Evolutionary conservation across 306 rosid genomes (phyloP).

Genomic region (Casuarina equisetifolia): DNA sequence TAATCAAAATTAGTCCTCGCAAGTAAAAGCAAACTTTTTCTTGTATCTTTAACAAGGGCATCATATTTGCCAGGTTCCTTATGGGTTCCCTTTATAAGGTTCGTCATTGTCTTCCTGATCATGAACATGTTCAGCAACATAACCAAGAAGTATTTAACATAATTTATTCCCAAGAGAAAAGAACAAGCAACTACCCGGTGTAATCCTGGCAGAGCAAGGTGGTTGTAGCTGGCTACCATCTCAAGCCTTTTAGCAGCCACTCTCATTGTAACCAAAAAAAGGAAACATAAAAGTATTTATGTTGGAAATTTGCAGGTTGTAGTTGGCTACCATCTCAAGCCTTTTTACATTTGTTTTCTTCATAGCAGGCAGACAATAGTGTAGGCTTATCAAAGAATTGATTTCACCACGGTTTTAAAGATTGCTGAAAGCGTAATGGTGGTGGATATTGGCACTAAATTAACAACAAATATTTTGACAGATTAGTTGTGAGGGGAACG

Average conservation of each 20-base stretch:
- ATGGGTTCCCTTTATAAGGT: not conserved
- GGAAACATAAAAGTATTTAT: not conserved
- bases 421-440: not conserved
- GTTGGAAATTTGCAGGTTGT: too few species aligned
- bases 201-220: not conserved
- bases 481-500: not conserved
- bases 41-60: not conserved
- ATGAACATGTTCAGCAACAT: not conserved
- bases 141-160: not conserved
- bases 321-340: too few species aligned
- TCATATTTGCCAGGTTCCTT: not conserved
- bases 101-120: not conserved
- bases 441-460: not conserved
- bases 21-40: too few species aligned
- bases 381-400: too few species aligned
- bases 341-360: not conserved
- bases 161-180: too few species aligned
- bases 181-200: not conserved
- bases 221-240: not conserved
- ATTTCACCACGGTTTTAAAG: not conserved
- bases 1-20: not conserved
- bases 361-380: too few species aligned
- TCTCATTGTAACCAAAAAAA: not conserved
- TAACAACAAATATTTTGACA: not conserved
- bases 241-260: not conserved